A percentile compares a stretch with the other conserved stretches of the same genome.
Conservation (phyloP, 2,329 filamentous ascomycete species). For the Ceratocystis ficicola region DNA sequence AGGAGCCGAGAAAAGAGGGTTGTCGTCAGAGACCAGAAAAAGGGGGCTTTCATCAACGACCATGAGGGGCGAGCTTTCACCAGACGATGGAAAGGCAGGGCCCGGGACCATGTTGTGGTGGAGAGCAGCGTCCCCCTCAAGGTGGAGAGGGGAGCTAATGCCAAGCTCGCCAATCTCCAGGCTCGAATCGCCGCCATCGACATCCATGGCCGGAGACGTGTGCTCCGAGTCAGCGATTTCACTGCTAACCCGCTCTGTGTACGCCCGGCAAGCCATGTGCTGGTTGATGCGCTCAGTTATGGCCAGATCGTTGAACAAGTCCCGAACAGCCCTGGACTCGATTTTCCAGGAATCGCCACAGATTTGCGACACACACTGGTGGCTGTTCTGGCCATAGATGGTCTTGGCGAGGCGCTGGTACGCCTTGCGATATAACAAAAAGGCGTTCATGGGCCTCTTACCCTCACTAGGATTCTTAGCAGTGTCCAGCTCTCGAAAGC, state of each 20-base stretch:
- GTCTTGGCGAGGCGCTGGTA: slow-evolving; percentile 78
- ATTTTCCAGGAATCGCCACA: slow-evolving; percentile 76
- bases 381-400: slow-evolving; percentile 75
- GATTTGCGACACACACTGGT: slow-evolving; percentile 78
- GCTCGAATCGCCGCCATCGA: slow-evolving; percentile 31
- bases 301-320: slow-evolving; percentile 67
- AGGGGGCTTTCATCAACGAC: no score
- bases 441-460: slow-evolving; percentile 90
- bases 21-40: no score
- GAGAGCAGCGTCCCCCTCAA: no score
- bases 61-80: no score
- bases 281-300: slow-evolving; percentile 75
- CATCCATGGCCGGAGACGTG: slow-evolving; percentile 63
- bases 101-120: no score
- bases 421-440: slow-evolving; percentile 92
- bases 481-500: slow-evolving; percentile 55
- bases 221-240: slow-evolving; percentile 57
- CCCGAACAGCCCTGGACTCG: slow-evolving; percentile 58
- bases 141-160: no score
- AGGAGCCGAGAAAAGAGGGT: no score
- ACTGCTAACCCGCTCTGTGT: no score
- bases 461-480: slow-evolving; percentile 62
- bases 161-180: no score
- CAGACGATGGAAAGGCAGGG: no score
- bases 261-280: slow-evolving; percentile 42